Base-by-base conservation (phyloP, 805 yeast genomes). In the Candida peoriensis region DNA sequence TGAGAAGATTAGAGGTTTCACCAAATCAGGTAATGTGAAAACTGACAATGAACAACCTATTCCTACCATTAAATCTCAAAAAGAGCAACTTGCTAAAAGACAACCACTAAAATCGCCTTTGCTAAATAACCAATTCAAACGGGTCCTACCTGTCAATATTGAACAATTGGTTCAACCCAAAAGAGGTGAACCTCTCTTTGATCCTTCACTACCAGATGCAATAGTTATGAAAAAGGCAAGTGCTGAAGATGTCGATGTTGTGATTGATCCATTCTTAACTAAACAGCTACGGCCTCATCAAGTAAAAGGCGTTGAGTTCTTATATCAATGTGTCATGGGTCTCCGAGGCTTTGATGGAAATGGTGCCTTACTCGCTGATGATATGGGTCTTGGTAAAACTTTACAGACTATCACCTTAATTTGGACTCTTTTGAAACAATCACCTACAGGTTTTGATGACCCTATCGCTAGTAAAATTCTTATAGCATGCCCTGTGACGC, bases 381-480 rank as follows among this genome's bases (percentile, higher is more conserved):
- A 90, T 48, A 93, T 93, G 98, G 98, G 98, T 0, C 64, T 93
- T 13, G 96, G 96, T 2, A 84, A 84, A 50, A 89, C 97, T 0
- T 59, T 93, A 27, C 89, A 81, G 74, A 76, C 96, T 0, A 90
- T 93, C 6, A 54, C 95, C 0, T 55, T 87, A 26, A 69, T 90
- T 4, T 87, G 95, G 94, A 87, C 96, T 0, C 57, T 93, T 14
- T 55, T 86, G 14, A 79, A 72, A 43, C 54, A 83, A 46, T 70
- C 74, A 12, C 87, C 89, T 0, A 47, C 43, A 34, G 55, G 66
- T 15, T 36, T 53, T 15, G 46, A 50, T n/a, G 47, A 51, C 11
- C 66, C 66, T 0, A 57, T 64, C 0, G 64, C 71, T 13, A 67
- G 67, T 26, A 84, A 85, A 38, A 75, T 81, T 0, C 59, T 93